Evolutionary conservation across 305 asterid species (phyloP).

Genomic region (Solanum hybrid): DNA sequence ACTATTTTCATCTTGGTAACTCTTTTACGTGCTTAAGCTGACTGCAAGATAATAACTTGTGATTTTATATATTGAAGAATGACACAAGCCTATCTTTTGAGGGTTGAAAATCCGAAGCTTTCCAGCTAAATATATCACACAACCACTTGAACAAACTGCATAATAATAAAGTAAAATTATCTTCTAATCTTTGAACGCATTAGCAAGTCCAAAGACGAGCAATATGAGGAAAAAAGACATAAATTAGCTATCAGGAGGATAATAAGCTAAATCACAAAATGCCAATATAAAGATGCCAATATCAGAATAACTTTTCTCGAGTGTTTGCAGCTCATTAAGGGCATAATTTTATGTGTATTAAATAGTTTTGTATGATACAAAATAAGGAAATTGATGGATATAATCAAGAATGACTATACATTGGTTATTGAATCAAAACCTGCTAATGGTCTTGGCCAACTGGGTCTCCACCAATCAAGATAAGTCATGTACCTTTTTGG

Average conservation of each 20-base stretch:
- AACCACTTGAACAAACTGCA: not conserved
- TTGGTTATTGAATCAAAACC: no score
- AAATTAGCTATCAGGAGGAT: not conserved
- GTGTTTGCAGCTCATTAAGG: no score
- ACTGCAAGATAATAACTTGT: no score
- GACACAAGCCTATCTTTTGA: not conserved
- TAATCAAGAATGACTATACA: not conserved
- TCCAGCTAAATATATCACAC: not conserved
- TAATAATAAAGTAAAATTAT: no score
- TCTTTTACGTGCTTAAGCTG: no score
- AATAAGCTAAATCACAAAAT: not conserved
- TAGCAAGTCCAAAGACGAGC: not conserved
- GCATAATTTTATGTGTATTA: no score
- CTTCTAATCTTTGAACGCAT: not conserved
- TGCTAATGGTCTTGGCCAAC: no score
- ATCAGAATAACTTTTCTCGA: not conserved
- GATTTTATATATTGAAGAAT: not conserved
- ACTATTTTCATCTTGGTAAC: no score
- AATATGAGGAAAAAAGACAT: not conserved
- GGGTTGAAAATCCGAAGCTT: not conserved
- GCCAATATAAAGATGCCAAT: not conserved
- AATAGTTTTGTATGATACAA: no score
- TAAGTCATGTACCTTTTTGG: no score
- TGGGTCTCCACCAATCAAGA: no score
- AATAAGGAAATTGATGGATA: not conserved